phyloP scores from a whole-genome alignment of 495 filamentous ascomycete species.

The Trichoderma virens region DNA sequence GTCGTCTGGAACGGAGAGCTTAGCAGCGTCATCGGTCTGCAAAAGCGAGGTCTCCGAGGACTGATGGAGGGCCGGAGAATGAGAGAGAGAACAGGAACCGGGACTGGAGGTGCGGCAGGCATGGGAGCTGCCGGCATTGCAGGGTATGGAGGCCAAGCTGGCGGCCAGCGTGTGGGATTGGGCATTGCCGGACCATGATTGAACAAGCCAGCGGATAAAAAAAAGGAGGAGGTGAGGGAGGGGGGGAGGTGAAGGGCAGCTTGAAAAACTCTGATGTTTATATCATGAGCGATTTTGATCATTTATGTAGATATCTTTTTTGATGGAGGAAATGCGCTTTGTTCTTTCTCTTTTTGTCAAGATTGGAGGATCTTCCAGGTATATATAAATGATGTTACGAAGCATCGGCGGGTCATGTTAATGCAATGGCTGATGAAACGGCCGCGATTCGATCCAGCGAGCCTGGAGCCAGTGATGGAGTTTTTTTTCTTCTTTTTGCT shows the following conservation, averaged over 20 bases:
- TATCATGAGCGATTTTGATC: constrained; percentile 4
- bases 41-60: constrained; percentile 86
- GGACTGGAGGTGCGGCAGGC: constrained; percentile 10
- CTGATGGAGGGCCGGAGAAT: constrained; percentile 92
- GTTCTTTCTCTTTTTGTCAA: neutral
- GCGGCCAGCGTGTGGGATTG: constrained; percentile 12
- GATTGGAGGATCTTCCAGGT: neutral
- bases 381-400: neutral
- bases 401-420: neutral
- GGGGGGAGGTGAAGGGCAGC: neutral
- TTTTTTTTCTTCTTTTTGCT: neutral
- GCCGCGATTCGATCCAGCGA: neutral
- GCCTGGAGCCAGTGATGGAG: neutral
- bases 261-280: constrained; percentile 3
- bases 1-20: constrained; percentile 79
- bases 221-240: neutral
- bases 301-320: constrained; percentile 6
- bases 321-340: constrained; percentile 10
- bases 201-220: neutral
- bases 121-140: constrained; percentile 3
- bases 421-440: neutral
- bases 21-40: constrained; percentile 89
- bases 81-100: constrained; percentile 52
- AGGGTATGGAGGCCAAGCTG: constrained; percentile 6
- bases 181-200: constrained; percentile 13